Percentiles rank a stretch among this genome's conserved stretches.
phyloP scores from a whole-genome alignment of 2,329 filamentous ascomycete genomes.

The Apiospora phragmitis region DNA sequence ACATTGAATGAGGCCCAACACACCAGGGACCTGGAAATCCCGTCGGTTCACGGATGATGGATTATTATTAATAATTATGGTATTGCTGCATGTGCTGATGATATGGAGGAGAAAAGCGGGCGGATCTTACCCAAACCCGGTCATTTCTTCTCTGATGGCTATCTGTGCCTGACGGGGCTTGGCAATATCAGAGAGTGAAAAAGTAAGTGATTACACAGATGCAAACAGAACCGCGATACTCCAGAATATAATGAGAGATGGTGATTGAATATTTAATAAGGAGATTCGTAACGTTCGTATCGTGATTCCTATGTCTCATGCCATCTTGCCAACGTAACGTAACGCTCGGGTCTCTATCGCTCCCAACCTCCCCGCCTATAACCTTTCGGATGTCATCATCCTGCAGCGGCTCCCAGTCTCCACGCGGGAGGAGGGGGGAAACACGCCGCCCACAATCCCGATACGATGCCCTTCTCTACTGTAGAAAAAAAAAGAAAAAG shows the following conservation, averaged over 20 bases:
- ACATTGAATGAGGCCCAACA: background rate
- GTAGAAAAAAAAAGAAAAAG: background rate
- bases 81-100: background rate
- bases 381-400: background rate
- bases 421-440: background rate
- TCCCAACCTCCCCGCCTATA: background rate
- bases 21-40: background rate
- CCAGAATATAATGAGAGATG: background rate
- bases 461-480: background rate
- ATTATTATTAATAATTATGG: background rate
- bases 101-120: background rate
- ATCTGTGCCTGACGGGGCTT: background rate
- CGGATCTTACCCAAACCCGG: background rate
- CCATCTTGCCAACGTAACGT: background rate
- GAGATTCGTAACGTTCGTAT: conserved; percentile 3
- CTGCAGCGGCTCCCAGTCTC: background rate
- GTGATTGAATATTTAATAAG: background rate
- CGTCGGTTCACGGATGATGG: background rate
- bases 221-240: no score
- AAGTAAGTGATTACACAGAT: background rate
- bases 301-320: background rate
- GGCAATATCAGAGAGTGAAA: background rate
- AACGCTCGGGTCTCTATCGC: background rate
- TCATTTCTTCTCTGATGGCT: background rate
- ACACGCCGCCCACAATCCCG: background rate